Conservation (phyloP, 2,329 filamentous ascomycete genomes). For the Zasmidium citrigriseum region DNA sequence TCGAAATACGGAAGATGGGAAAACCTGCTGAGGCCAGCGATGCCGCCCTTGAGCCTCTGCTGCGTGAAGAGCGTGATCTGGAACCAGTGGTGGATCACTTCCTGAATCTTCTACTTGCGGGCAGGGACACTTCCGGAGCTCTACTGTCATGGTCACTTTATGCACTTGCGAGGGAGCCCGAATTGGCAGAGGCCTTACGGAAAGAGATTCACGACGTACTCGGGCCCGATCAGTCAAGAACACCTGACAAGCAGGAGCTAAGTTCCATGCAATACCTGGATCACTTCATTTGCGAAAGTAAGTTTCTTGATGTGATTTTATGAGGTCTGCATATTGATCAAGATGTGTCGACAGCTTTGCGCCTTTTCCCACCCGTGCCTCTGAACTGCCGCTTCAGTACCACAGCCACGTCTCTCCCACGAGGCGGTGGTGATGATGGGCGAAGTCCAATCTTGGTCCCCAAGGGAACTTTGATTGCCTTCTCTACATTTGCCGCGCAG, state of each 20-base stretch:
- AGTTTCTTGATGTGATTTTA: too few species aligned
- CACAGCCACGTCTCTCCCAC: conserved; percentile 70
- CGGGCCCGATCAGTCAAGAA: neutral
- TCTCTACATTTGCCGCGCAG: conserved; percentile 27
- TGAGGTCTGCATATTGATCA: too few species aligned
- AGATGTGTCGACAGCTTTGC: conserved; percentile 6
- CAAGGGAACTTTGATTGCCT: conserved; percentile 28
- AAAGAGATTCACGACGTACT: conserved; percentile 4
- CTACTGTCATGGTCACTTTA: conserved; percentile 10
- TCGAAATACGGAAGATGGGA: neutral
- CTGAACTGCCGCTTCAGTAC: conserved; percentile 36
- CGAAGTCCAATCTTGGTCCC: conserved; percentile 53
- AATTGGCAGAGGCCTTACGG: neutral
- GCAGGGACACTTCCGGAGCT: conserved; percentile 10
- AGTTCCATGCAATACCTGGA: conserved; percentile 6
- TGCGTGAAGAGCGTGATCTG: neutral
- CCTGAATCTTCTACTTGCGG: conserved; percentile 10
- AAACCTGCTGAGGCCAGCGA: neutral
- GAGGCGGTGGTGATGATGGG: conserved; percentile 54
- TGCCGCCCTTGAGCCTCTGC: conserved; percentile 3
- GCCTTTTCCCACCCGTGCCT: conserved; percentile 8
- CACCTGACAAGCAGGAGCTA: conserved; percentile 5
- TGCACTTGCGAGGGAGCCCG: conserved; percentile 2
- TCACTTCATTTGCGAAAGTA: conserved; percentile 9
- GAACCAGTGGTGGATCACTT: conserved; percentile 7